Percentiles rank a stretch among this genome's conserved stretches.
Conservation (phyloP, 306 rosid species). For the Hylodesmum podocarpum region DNA sequence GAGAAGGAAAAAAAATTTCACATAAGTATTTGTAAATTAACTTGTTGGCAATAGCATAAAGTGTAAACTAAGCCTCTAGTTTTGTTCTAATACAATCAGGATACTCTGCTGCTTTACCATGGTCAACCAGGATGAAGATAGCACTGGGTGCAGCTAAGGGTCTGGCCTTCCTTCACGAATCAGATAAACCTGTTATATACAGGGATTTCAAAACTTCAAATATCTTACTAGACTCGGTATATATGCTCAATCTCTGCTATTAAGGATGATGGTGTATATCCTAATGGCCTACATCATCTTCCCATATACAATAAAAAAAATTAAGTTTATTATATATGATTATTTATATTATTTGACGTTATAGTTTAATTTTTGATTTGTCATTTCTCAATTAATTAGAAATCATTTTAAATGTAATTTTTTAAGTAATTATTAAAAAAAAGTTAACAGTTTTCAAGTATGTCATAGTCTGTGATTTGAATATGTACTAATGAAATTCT, state of each 20-base stretch:
- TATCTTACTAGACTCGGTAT: constrained; percentile 77
- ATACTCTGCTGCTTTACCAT: constrained; percentile 63
- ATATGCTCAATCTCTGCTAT: constrained; percentile 22
- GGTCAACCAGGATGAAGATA: constrained; percentile 81
- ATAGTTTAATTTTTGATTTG: background rate
- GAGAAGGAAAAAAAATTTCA: background rate
- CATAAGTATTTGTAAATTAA: background rate
- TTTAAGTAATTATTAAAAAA: background rate
- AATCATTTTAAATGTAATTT: background rate
- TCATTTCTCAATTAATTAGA: background rate
- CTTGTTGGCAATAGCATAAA: background rate
- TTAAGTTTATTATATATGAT: background rate
- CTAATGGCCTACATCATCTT: background rate
- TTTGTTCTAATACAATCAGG: constrained; percentile 38
- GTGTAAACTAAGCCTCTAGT: background rate
- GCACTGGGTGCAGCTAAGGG: constrained; percentile 83
- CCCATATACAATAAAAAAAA: background rate
- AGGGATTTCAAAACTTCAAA: constrained; percentile 87
- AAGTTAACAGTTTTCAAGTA: background rate
- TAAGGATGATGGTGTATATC: background rate
- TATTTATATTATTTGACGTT: background rate
- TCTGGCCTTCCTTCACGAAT: constrained; percentile 73
- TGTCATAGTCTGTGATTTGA: background rate
- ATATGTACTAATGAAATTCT: background rate
- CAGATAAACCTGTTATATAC: constrained; percentile 75